Conservation (phyloP, 352 stramenopile species). For the Phytophthora boehmeriae region DNA sequence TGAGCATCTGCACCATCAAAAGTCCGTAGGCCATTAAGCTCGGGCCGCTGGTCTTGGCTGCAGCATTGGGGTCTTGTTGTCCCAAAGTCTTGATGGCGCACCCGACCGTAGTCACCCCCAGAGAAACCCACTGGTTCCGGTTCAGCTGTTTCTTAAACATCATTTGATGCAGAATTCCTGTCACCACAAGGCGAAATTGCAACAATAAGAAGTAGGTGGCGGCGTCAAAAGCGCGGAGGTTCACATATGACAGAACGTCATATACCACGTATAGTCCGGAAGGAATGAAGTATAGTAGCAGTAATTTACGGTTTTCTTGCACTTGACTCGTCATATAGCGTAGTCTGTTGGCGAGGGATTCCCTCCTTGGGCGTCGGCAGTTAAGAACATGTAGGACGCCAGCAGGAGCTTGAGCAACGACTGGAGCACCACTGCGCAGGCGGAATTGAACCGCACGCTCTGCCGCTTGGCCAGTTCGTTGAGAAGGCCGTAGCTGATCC, state of each 20-base stretch:
- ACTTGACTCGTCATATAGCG: conserved; percentile 45
- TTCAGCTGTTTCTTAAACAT: conserved; percentile 81
- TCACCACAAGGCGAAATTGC: conserved; percentile 84
- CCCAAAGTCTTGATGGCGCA: conserved; percentile 84
- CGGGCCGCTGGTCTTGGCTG: conserved; percentile 18
- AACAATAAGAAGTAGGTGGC: conserved; percentile 82
- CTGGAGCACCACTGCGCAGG: conserved; percentile 76
- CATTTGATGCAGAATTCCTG: conserved; percentile 73
- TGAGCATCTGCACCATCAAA: conserved; percentile 79
- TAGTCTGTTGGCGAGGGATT: conserved; percentile 32
- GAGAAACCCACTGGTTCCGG: conserved; percentile 78
- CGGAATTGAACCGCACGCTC: conserved; percentile 75
- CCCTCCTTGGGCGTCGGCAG: conserved; percentile 41
- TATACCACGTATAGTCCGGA: conserved; percentile 82
- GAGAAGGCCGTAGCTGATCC: conserved; percentile 77
- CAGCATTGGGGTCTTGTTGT: conserved; percentile 21
- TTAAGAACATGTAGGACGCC: conserved; percentile 74
- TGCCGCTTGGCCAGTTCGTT: conserved; percentile 80
- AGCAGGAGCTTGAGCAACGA: conserved; percentile 74
- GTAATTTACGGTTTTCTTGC: conserved; percentile 43
- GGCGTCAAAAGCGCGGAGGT: conserved; percentile 74
- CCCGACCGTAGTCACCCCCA: conserved; percentile 70
- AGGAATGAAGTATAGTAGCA: conserved; percentile 78
- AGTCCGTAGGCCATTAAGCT: conserved; percentile 61
- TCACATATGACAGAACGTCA: conserved; percentile 86